A percentile compares a stretch with the other conserved stretches of the same genome.
Conservation (phyloP, 306 rosid species). For the Crataegus laevigata region DNA sequence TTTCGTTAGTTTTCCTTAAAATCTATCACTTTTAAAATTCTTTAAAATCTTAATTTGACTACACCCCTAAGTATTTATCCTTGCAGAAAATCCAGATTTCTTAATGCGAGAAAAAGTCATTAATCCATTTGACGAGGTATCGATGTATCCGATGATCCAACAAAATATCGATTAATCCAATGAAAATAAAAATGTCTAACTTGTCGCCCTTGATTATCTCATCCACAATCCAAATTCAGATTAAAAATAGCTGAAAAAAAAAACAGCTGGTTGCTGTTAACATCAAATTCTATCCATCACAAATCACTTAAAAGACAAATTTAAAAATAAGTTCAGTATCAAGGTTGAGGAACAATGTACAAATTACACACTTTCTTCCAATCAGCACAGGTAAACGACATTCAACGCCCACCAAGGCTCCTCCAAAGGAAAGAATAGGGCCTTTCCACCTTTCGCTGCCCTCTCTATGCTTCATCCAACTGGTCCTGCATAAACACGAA, state of each 20-base stretch:
- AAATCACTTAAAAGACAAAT: conserved; percentile 22
- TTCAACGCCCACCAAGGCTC: conserved; percentile 50
- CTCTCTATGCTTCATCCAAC: conserved; percentile 73
- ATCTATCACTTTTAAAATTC: too few species aligned
- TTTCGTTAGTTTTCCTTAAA: too few species aligned
- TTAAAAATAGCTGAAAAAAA: conserved; percentile 19
- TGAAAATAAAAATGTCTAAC: background rate
- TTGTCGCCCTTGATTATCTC: background rate
- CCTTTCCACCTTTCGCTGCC: conserved; percentile 19
- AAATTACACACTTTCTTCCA: conserved; percentile 33
- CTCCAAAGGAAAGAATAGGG: conserved; percentile 37
- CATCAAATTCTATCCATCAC: conserved; percentile 34
- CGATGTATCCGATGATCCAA: too few species aligned
- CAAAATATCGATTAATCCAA: background rate
- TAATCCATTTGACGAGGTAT: background rate
- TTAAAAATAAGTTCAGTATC: conserved; percentile 21
- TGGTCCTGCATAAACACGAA: conserved; percentile 60
- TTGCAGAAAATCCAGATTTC: too few species aligned
- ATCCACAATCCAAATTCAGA: background rate
- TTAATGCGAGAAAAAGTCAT: too few species aligned
- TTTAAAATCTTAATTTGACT: too few species aligned
- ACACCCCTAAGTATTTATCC: too few species aligned
- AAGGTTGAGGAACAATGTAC: conserved; percentile 4
- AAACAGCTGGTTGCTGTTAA: conserved; percentile 20
- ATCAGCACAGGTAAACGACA: conserved; percentile 44